Percentiles rank a stretch among this genome's conserved stretches.
Conservation (phyloP, 2,329 filamentous ascomycete species). For the Rhinocladiella similis region DNA sequence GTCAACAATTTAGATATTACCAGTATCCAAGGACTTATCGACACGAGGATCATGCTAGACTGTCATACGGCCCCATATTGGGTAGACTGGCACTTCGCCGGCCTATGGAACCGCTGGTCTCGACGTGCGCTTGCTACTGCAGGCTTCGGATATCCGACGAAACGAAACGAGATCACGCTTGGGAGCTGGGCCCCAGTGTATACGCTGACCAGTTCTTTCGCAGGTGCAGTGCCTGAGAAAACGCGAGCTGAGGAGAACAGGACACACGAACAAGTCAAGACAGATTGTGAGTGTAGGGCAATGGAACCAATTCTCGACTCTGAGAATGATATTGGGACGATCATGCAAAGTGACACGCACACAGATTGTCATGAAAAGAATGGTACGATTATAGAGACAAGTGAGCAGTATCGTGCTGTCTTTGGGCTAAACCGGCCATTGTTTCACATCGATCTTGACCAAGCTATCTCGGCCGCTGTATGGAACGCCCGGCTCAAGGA, state of each 20-base stretch:
- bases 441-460: conserved; percentile 1
- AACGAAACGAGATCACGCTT: neutral
- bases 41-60: conserved; percentile 56
- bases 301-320: no score
- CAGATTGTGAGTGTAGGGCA: neutral
- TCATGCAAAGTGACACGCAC: no score
- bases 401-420: neutral
- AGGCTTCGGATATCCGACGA: conserved; percentile 52
- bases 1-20: conserved; percentile 60
- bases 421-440: neutral
- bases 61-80: conserved; percentile 44
- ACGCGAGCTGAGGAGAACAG: neutral
- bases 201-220: neutral
- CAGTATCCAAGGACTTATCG: conserved; percentile 55
- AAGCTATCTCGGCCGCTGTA: neutral
- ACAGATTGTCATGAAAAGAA: neutral
- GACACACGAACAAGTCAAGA: neutral
- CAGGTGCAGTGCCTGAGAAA: neutral
- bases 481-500: neutral
- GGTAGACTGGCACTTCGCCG: conserved; percentile 50
- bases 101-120: conserved; percentile 57
- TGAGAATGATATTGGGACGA: no score
- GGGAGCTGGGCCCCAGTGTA: neutral
- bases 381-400: neutral
- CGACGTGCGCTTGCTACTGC: conserved; percentile 56